Conservation (phyloP, 495 filamentous ascomycete species). For the Penicillium arizonense region DNA sequence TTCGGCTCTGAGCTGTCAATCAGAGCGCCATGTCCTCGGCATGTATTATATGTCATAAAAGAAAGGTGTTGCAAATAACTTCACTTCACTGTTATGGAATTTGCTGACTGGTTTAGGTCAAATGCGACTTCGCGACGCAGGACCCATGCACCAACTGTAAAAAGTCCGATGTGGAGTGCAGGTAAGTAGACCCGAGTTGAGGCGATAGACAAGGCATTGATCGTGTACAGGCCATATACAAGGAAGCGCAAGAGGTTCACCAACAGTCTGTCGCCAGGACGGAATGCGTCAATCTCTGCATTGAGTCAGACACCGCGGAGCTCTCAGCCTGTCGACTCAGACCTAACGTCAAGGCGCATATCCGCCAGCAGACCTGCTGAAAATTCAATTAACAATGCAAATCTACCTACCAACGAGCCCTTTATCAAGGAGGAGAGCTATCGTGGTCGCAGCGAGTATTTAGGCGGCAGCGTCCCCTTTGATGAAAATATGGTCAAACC, state of each 20-base stretch:
- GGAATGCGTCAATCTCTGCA: conserved; percentile 11
- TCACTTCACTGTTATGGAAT: no score
- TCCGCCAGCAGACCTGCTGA: conserved; percentile 2
- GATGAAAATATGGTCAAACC: conserved; percentile 34
- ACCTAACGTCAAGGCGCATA: conserved; percentile 1
- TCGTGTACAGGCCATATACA: conserved; percentile 20
- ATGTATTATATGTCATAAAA: conserved; percentile 31
- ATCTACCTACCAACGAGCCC: conserved; percentile 12
- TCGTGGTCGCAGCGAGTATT: conserved; percentile 28
- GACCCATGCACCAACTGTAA: conserved; percentile 31
- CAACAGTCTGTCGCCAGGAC: conserved; percentile 27
- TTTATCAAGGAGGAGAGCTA: conserved; percentile 31
- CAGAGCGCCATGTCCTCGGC: conserved; percentile 23
- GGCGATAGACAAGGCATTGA: neutral
- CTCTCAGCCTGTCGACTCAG: conserved; percentile 18
- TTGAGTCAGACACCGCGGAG: conserved; percentile 18
- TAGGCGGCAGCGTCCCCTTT: conserved; percentile 30
- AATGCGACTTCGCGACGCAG: conserved; percentile 27
- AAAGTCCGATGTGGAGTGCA: conserved; percentile 28
- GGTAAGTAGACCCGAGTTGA: conserved; percentile 10
- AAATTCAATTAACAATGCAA: neutral
- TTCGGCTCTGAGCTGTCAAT: neutral
- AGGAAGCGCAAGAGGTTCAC: conserved; percentile 30
- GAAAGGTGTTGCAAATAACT: conserved; percentile 16
- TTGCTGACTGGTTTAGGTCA: conserved; percentile 20